Percentiles rank a stretch among this genome's conserved stretches.
These are phyloP conservation scores for Isoetes taiwanensis DNA, from an alignment of 75 land plant species.

Conservation along the genomic window DNA sequence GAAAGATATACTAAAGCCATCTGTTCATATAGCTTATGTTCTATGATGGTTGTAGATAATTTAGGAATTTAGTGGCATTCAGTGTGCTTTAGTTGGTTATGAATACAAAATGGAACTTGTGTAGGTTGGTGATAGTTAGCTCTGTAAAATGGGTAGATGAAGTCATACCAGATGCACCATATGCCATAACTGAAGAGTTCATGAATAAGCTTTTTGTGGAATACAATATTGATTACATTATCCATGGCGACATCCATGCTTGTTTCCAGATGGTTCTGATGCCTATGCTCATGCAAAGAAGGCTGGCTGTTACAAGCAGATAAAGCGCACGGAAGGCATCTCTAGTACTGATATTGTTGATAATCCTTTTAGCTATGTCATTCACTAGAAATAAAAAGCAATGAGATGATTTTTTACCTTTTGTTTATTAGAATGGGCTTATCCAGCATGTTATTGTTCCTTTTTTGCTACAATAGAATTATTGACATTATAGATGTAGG, in stretches of 20 bases:
- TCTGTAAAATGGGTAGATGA: conserved; percentile 96
- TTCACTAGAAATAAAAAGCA: too few relatives aligned
- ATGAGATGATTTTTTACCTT: too few relatives aligned
- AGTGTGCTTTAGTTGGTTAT: too few relatives aligned
- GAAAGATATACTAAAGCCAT: background rate
- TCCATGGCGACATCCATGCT: conserved; percentile 93
- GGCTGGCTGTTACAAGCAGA: conserved; percentile 93
- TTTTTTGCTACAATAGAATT: too few relatives aligned
- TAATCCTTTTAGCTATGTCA: too few relatives aligned
- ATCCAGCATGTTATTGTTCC: too few relatives aligned
- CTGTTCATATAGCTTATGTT: background rate
- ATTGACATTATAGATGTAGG: conserved; percentile 27
- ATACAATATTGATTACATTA: conserved; percentile 78
- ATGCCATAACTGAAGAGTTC: conserved; percentile 77
- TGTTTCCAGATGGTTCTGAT: conserved; percentile 91
- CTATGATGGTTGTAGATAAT: background rate
- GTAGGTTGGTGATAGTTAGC: conserved; percentile 78
- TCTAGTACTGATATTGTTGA: conserved; percentile 99
- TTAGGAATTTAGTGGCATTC: too few relatives aligned
- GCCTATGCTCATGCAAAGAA: conserved; percentile 91
- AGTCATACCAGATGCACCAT: conserved; percentile 78
- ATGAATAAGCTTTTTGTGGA: conserved; percentile 75
- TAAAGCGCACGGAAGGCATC: conserved; percentile 91
- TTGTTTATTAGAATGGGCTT: too few relatives aligned
- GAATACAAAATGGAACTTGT: too few relatives aligned